Percentiles rank a stretch among this genome's conserved stretches.
Evolutionary conservation across 1,139 yeast species (phyloP).

Genomic region (Yamadazyma diddensiae): DNA sequence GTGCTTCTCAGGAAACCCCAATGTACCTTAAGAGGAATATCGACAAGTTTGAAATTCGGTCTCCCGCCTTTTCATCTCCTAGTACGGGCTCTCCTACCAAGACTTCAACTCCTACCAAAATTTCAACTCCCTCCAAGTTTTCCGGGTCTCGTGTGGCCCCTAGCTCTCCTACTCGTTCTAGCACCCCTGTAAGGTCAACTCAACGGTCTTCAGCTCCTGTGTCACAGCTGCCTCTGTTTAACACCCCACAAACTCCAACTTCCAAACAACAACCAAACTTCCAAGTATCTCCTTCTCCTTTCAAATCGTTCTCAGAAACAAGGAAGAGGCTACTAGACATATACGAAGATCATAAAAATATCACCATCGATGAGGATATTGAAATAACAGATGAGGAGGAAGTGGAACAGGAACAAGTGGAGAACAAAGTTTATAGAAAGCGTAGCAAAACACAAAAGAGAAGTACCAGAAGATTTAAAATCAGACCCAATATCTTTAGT

Average conservation of each 20-base stretch:
- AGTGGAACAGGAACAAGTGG: slow-evolving; percentile 10
- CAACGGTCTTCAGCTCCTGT: too few species aligned
- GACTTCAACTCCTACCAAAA: too few species aligned
- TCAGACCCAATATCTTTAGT: slow-evolving; percentile 38
- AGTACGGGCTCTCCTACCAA: too few species aligned
- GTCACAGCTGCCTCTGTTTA: too few species aligned
- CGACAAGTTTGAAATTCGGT: slow-evolving; percentile 22
- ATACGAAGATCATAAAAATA: slow-evolving; percentile 32
- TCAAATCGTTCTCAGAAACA: slow-evolving; percentile 22
- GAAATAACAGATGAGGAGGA: slow-evolving; percentile 10
- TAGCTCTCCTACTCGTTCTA: slow-evolving; percentile 10
- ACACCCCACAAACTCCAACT: too few species aligned
- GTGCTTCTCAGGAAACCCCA: slow-evolving; percentile 8
- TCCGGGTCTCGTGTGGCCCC: too few species aligned
- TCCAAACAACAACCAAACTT: slow-evolving; percentile 16
- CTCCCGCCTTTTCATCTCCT: too few species aligned
- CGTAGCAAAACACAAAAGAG: slow-evolving; percentile 55
- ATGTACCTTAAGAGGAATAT: slow-evolving; percentile 26
- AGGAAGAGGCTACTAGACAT: slow-evolving; percentile 35
- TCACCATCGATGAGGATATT: slow-evolving; percentile 17
- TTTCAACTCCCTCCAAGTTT: too few species aligned
- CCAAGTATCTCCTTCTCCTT: slow-evolving; percentile 46
- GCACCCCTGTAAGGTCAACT: too few species aligned
- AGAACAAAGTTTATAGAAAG: slow-evolving; percentile 10
- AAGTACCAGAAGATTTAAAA: slow-evolving; percentile 58